These are phyloP conservation scores for Nannochloris sp. DNA, from an alignment of 139 green algal species.

Conservation along the genomic window DNA sequence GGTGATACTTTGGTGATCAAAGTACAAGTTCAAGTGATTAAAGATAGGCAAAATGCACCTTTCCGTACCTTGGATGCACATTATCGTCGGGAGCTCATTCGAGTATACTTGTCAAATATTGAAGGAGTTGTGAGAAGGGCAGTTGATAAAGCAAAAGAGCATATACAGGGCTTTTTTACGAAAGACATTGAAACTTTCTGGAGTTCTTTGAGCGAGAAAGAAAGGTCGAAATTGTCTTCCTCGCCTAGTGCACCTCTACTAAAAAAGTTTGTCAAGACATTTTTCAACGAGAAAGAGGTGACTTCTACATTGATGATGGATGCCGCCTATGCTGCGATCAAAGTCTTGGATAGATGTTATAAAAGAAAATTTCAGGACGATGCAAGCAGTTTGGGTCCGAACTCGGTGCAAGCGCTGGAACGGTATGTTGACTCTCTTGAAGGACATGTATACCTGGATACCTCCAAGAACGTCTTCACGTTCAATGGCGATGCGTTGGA, in stretches of 20 bases:
- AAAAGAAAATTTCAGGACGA: background rate
- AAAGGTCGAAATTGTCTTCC: conserved; percentile 40
- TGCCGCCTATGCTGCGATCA: conserved; percentile 80
- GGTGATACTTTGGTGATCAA: conserved; percentile 93
- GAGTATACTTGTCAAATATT: conserved; percentile 97
- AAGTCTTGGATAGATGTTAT: conserved; percentile 62
- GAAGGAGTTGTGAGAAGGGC: conserved; percentile 89
- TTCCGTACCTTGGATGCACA: conserved; percentile 91
- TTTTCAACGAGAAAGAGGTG: conserved; percentile 99
- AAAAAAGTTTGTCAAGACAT: conserved; percentile 88
- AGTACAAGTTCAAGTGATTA: conserved; percentile 89
- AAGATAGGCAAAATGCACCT: conserved; percentile 63
- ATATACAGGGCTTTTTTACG: background rate
- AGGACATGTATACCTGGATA: conserved; percentile 25
- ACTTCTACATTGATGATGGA: conserved; percentile 98
- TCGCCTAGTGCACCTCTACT: conserved; percentile 63
- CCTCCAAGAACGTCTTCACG: conserved; percentile 21
- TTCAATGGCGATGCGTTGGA: conserved; percentile 28
- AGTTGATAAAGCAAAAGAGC: conserved; percentile 73
- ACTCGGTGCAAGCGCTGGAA: background rate
- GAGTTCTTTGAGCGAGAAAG: conserved; percentile 31
- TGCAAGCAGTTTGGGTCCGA: too few relatives aligned
- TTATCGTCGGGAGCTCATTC: conserved; percentile 93
- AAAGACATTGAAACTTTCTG: conserved; percentile 63
- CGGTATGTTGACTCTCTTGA: background rate